A percentile compares a stretch with the other conserved stretches of the same genome.
Evolutionary conservation across 176 grass and related monocot genomes (phyloP).

Genomic region (Triticum aestivum): IWGSC_CS_RefSeq_v2.1 NC_057810.1:653817963-653818462

Average conservation of each 20-base stretch:
- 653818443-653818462: conserved; percentile 38
- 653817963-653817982: no score
- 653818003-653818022: no score
- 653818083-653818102: not conserved
- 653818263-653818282: conserved; percentile 42
- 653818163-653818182: no score
- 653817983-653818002: no score
- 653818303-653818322: conserved; percentile 26
- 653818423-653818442: conserved; percentile 33
- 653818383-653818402: conserved; percentile 44
- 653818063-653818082: not conserved
- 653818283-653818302: not conserved
- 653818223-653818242: not conserved
- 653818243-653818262: conserved; percentile 28
- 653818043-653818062: not conserved
- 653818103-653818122: not conserved
- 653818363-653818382: conserved; percentile 29
- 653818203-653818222: conserved; percentile 21
- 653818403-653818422: conserved; percentile 42
- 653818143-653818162: not conserved
- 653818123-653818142: not conserved
- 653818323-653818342: conserved; percentile 26
- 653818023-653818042: not conserved
- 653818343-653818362: not conserved
- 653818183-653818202: not conserved